phyloP scores from a whole-genome alignment of 2,329 filamentous ascomycete genomes.

The Verticillium albo-atrum region DNA sequence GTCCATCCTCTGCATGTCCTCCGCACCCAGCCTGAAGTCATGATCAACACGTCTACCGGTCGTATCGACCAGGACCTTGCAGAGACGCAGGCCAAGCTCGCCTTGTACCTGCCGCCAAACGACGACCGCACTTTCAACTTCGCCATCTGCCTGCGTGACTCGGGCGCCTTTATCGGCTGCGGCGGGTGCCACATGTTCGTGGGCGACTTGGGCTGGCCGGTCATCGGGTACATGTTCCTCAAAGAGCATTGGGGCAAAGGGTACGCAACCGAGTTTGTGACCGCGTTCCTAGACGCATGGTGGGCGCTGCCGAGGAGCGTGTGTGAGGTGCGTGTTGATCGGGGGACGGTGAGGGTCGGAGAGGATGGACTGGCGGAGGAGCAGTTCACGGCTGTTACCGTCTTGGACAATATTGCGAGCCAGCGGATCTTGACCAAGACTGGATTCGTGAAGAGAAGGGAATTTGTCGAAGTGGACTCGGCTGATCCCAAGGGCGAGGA shows the following conservation, averaged over 20 bases:
- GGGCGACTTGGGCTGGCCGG: slow-evolving; percentile 47
- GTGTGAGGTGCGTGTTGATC: slow-evolving; percentile 37
- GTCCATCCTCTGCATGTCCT: slow-evolving; percentile 44
- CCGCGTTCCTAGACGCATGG: slow-evolving; percentile 40
- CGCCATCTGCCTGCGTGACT: slow-evolving; percentile 41
- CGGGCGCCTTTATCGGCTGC: slow-evolving; percentile 46
- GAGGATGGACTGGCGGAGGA: slow-evolving; percentile 27
- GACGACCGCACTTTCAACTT: slow-evolving; percentile 53
- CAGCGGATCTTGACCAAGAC: slow-evolving; percentile 51
- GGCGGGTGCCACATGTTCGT: slow-evolving; percentile 35
- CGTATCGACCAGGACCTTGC: slow-evolving; percentile 36
- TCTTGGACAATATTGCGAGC: slow-evolving; percentile 46
- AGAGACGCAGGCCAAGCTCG: slow-evolving; percentile 36
- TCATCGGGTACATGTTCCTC: slow-evolving; percentile 53
- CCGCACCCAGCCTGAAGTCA: slow-evolving; percentile 55
- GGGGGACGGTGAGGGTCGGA: slow-evolving; percentile 23
- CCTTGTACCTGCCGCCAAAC: slow-evolving; percentile 39
- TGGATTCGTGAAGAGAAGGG: slow-evolving; percentile 46
- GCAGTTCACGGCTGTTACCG: slow-evolving; percentile 41
- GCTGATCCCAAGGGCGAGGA: neutral
- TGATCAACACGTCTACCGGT: slow-evolving; percentile 50
- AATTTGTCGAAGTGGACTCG: slow-evolving; percentile 26
- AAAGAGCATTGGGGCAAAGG: slow-evolving; percentile 51
- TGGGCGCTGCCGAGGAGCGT: slow-evolving; percentile 43
- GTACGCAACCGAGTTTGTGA: slow-evolving; percentile 52